Evolutionary conservation across 345 rosid genomes (phyloP).

Genomic region (Populus euphratica): DNA sequence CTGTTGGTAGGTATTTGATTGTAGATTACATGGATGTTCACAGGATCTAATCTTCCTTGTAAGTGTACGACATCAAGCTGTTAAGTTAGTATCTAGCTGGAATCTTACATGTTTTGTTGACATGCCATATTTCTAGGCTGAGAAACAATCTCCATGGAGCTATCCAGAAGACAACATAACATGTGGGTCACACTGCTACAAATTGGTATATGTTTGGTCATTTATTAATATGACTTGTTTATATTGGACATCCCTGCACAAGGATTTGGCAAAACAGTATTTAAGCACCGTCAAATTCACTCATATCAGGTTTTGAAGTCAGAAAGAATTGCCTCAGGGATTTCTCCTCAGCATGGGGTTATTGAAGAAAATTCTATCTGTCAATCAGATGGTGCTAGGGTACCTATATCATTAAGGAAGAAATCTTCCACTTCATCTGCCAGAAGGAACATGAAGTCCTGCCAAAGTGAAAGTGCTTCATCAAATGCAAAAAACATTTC

Average conservation of each 20-base stretch:
- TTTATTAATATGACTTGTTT: constrained; percentile 2
- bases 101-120: constrained; percentile 24
- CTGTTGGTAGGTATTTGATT: constrained; percentile 82
- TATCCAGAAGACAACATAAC: constrained; percentile 55
- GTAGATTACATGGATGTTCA: constrained; percentile 98
- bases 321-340: constrained; percentile 34
- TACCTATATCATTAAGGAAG: constrained; percentile 44
- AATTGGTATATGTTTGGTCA: constrained; percentile 43
- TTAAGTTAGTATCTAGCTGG: constrained; percentile 15
- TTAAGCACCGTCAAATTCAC: constrained; percentile 15
- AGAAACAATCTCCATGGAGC: constrained; percentile 70
- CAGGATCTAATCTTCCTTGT: constrained; percentile 98
- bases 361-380: constrained; percentile 47
- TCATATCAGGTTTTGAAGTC: constrained; percentile 56
- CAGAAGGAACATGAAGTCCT: constrained; percentile 51
- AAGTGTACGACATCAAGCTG: constrained; percentile 35
- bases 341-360: constrained; percentile 37
- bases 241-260: constrained; percentile 8
- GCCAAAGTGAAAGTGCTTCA: constrained; percentile 90
- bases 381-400: constrained; percentile 53
- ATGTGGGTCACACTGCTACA: constrained; percentile 80
- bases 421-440: constrained; percentile 46
- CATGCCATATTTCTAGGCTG: constrained; percentile 52
- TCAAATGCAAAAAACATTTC: constrained; percentile 73
- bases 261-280: constrained; percentile 5